Conservation (phyloP, 345 rosid genomes). For the Anastatica hierochuntica region DNA sequence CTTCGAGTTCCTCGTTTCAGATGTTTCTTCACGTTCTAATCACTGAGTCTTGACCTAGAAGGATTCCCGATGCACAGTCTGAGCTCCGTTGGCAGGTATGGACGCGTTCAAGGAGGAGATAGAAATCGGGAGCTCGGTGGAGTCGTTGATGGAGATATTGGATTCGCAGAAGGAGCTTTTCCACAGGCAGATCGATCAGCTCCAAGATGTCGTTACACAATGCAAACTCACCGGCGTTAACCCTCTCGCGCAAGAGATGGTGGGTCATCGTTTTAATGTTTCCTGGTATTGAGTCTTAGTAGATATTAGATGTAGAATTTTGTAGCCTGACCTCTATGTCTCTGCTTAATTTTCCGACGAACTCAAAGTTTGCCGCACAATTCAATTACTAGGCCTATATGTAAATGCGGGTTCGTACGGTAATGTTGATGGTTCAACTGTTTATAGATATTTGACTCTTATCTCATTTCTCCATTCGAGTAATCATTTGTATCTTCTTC, state of each 20-base stretch:
- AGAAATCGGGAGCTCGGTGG: constrained; percentile 58
- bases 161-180: constrained; percentile 65
- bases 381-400: too few relatives aligned
- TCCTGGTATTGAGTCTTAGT: too few relatives aligned
- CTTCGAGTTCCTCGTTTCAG: neutral
- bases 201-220: constrained; percentile 63
- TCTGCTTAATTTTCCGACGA: too few relatives aligned
- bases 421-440: constrained; percentile 5
- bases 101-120: constrained; percentile 40
- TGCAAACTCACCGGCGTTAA: constrained; percentile 96
- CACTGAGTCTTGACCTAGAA: constrained; percentile 10
- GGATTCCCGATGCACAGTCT: constrained; percentile 25
- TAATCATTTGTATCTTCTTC: neutral
- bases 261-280: constrained; percentile 18
- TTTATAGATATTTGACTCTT: neutral
- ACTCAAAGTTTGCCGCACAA: too few relatives aligned
- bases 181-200: constrained; percentile 80
- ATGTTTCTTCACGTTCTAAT: neutral
- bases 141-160: constrained; percentile 49
- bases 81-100: constrained; percentile 33
- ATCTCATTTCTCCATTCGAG: neutral
- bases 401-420: neutral
- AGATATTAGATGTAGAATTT: too few relatives aligned
- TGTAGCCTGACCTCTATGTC: too few relatives aligned
- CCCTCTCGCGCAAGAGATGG: constrained; percentile 99